phyloP scores from a whole-genome alignment of 495 filamentous ascomycete genomes.

The Trichoderma asperelloides region DNA sequence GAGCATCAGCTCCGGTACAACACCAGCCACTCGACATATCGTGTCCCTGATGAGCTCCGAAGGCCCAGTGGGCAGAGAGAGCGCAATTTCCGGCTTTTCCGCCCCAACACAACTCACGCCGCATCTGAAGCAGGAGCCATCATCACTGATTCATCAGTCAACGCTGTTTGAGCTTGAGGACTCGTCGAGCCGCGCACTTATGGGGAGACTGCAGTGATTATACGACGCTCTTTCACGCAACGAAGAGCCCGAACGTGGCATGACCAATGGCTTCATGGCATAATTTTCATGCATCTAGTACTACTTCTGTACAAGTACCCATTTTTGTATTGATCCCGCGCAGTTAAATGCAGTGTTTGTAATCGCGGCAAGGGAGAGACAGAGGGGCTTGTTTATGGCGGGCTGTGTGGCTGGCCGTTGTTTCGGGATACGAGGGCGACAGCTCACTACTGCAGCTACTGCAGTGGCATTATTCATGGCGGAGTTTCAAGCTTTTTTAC shows the following conservation, averaged over 20 bases:
- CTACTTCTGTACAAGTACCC: neutral
- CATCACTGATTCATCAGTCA: neutral
- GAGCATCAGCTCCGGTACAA: neutral
- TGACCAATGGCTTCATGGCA: neutral
- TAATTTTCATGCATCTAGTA: too few relatives aligned
- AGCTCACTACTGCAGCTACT: neutral
- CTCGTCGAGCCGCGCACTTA: neutral
- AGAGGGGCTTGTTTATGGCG: neutral
- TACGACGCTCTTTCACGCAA: neutral
- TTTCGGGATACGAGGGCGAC: constrained; percentile 1
- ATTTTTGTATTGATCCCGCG: neutral
- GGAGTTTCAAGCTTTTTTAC: neutral
- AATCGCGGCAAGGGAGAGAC: neutral
- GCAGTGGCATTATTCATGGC: neutral
- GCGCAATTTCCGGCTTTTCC: neutral
- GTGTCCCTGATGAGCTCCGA: neutral
- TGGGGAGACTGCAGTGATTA: neutral
- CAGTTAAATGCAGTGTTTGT: neutral
- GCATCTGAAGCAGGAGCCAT: neutral
- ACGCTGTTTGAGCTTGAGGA: constrained; percentile 3
- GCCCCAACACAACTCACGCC: neutral
- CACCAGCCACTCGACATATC: neutral
- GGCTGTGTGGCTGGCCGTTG: neutral
- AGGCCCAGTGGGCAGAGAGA: neutral
- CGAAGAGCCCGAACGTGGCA: neutral